Conservation (phyloP, 2,329 filamentous ascomycete genomes). For the Botryotinia convoluta region DNA sequence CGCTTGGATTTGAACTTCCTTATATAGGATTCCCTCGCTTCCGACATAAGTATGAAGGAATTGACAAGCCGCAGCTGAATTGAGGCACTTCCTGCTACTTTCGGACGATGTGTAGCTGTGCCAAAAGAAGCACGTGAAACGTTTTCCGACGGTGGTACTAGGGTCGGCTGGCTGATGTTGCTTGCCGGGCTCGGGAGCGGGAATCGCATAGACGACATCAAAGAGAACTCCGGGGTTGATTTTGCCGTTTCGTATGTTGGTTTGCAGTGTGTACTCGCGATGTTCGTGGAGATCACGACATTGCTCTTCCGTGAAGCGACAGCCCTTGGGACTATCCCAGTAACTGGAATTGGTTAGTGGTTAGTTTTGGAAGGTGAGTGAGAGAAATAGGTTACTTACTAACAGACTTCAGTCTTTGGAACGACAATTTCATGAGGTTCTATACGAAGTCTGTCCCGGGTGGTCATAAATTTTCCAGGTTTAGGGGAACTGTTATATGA, state of each 20-base stretch:
- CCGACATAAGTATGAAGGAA: constrained; percentile 26
- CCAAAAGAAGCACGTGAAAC: constrained; percentile 20
- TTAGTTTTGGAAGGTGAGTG: not conserved
- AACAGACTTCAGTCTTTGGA: constrained; percentile 31
- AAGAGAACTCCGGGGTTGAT: constrained; percentile 23
- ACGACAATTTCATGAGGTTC: constrained; percentile 9
- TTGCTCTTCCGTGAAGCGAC: constrained; percentile 33
- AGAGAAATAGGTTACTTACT: constrained; percentile 17
- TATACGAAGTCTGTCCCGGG: constrained; percentile 20
- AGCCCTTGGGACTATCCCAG: constrained; percentile 26
- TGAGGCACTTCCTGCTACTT: not conserved
- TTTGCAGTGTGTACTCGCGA: constrained; percentile 5
- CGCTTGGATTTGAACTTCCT: not conserved
- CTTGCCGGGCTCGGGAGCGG: not conserved
- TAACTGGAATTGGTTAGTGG: constrained; percentile 21
- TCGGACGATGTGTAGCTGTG: not conserved
- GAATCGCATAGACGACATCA: constrained; percentile 5
- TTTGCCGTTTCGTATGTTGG: constrained; percentile 30
- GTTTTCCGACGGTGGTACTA: not conserved
- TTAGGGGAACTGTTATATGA: not conserved
- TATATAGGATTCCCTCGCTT: not conserved
- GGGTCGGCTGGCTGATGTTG: not conserved
- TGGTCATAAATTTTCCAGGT: not conserved
- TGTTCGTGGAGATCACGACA: constrained; percentile 32
- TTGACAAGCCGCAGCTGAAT: constrained; percentile 21